A percentile compares a stretch with the other conserved stretches of the same genome.
Conservation (phyloP, 2,329 filamentous ascomycete genomes). For the Colletotrichum sansevieriae region DNA sequence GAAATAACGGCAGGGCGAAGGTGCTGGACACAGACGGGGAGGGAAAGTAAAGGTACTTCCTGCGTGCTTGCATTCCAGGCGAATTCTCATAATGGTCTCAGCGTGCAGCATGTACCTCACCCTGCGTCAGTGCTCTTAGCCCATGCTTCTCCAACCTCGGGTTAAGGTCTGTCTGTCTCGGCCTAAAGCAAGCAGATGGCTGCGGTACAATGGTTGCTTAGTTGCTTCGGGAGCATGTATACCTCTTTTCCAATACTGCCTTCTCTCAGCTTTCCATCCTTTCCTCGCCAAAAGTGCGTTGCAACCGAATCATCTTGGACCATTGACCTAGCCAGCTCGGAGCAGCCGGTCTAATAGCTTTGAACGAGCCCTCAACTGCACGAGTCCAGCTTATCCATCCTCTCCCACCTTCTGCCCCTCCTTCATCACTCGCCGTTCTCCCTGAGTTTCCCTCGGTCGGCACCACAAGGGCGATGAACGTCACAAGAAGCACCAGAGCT, state of each 20-base stretch:
- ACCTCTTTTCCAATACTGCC: constrained; percentile 13
- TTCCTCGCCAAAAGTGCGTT: constrained; percentile 15
- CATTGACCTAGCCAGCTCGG: constrained; percentile 9
- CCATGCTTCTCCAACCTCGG: constrained; percentile 34
- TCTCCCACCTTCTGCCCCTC: constrained; percentile 1
- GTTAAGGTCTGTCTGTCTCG: constrained; percentile 31
- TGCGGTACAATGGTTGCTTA: too few relatives aligned
- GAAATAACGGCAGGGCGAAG: background rate
- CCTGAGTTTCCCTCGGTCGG: constrained; percentile 15
- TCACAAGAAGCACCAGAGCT: constrained; percentile 72
- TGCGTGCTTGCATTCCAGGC: background rate
- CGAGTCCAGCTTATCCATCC: background rate
- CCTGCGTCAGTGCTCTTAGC: constrained; percentile 7
- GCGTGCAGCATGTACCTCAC: background rate
- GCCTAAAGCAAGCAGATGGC: constrained; percentile 19
- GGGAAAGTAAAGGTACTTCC: background rate
- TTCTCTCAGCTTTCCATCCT: background rate
- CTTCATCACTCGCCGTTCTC: background rate
- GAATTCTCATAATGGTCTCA: background rate
- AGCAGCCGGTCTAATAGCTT: background rate
- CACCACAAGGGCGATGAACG: constrained; percentile 72
- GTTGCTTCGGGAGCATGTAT: background rate
- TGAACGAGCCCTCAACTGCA: background rate
- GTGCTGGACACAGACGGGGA: background rate
- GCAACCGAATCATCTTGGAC: constrained; percentile 20